phyloP scores from a whole-genome alignment of 2,329 filamentous ascomycete genomes.

The Camillea tinctor region DNA sequence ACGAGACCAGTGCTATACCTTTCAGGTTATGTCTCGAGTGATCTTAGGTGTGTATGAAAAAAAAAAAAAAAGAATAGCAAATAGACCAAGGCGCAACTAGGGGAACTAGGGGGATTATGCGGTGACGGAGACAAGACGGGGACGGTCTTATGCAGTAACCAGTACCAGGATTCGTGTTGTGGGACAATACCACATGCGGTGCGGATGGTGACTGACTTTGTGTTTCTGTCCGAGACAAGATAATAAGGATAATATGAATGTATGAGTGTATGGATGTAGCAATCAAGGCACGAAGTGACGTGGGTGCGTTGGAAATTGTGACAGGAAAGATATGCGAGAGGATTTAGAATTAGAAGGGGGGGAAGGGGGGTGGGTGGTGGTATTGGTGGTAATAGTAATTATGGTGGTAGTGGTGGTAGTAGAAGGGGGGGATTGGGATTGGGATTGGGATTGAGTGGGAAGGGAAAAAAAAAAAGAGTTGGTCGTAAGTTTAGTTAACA shows the following conservation, averaged over 20 bases:
- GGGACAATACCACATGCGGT: slow-evolving; percentile 16
- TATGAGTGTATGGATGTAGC: slow-evolving; percentile 5
- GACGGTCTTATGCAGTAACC: slow-evolving; percentile 25
- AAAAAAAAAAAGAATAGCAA: slow-evolving; percentile 1
- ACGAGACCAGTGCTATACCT: neutral
- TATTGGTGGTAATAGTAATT: too few relatives aligned
- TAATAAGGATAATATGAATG: slow-evolving; percentile 1
- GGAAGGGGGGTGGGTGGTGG: too few relatives aligned
- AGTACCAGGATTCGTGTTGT: slow-evolving; percentile 19
- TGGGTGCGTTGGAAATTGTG: slow-evolving; percentile 10
- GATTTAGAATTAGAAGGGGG: slow-evolving; percentile 3
- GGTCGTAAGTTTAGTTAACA: too few relatives aligned
- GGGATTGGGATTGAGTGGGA: too few relatives aligned
- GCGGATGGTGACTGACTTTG: neutral
- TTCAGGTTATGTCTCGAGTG: neutral
- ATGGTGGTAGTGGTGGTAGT: too few relatives aligned
- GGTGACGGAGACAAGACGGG: slow-evolving; percentile 17
- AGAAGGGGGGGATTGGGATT: neutral
- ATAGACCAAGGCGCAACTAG: slow-evolving; percentile 15
- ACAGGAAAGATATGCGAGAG: slow-evolving; percentile 17
- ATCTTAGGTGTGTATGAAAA: too few relatives aligned
- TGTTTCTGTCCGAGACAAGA: neutral
- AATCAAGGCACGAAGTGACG: slow-evolving; percentile 16
- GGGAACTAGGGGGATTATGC: slow-evolving; percentile 13
- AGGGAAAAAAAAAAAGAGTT: slow-evolving; percentile 12